A percentile compares a stretch with the other conserved stretches of the same genome.
Evolutionary conservation across 177 flowering plant species (phyloP).

Genomic region (Telopea speciosissima): DNA sequence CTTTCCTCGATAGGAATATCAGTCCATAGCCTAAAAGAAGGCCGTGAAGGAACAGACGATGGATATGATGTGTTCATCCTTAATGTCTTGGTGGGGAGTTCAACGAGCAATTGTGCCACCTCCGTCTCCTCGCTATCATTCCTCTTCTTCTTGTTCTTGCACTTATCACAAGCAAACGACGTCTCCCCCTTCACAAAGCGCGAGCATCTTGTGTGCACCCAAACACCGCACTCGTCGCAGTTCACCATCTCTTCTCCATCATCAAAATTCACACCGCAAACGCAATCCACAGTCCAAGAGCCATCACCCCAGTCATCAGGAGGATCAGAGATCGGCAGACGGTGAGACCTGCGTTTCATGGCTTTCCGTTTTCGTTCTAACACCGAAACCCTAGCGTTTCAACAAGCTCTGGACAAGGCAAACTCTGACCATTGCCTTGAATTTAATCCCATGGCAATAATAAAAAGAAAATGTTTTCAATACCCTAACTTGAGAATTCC

Average conservation of each 20-base stretch:
- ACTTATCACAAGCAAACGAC: slow-evolving; percentile 77
- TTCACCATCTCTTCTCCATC: slow-evolving; percentile 99
- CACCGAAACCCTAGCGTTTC: slow-evolving; percentile 13
- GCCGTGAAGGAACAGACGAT: slow-evolving; percentile 24
- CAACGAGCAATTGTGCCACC: slow-evolving; percentile 87
- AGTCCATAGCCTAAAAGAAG: slow-evolving; percentile 62
- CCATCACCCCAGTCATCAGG: slow-evolving; percentile 94
- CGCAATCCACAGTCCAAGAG: slow-evolving; percentile 96
- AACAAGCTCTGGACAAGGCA: not conserved
- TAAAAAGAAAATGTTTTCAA: not conserved
- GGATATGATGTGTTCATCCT: slow-evolving; percentile 39
- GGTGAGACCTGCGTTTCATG: slow-evolving; percentile 71
- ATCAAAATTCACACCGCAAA: slow-evolving; percentile 89
- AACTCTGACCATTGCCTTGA: not conserved
- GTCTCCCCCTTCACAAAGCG: slow-evolving; percentile 73
- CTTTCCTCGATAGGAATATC: slow-evolving; percentile 76
- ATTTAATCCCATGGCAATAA: not conserved
- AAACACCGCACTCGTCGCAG: slow-evolving; percentile 97
- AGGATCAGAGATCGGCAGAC: slow-evolving; percentile 48
- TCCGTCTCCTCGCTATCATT: slow-evolving; percentile 79
- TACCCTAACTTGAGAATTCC: slow-evolving; percentile 7
- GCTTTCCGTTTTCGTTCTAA: slow-evolving; percentile 1
- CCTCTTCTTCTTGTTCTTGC: slow-evolving; percentile 57
- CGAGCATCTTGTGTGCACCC: slow-evolving; percentile 97
- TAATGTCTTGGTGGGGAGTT: slow-evolving; percentile 78